Evolutionary conservation across 1,139 yeast genomes (phyloP).

Genomic region (Hanseniaspora sp.): DNA sequence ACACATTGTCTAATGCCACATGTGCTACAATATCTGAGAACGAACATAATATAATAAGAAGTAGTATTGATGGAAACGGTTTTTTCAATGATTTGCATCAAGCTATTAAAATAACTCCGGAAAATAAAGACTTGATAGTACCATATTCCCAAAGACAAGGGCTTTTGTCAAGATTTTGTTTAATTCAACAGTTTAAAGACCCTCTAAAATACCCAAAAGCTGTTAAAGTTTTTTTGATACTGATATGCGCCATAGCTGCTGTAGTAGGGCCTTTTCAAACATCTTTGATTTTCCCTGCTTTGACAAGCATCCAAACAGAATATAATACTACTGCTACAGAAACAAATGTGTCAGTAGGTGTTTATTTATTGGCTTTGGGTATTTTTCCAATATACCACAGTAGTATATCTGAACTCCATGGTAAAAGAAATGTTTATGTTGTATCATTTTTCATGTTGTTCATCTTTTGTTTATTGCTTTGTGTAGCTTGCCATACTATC

Average conservation of each 20-base stretch:
- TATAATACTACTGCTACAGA: slow-evolving; percentile 47
- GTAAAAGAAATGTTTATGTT: slow-evolving; percentile 64
- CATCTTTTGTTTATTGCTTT: slow-evolving; percentile 54
- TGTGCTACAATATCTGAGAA: background rate
- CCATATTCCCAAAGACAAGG: slow-evolving; percentile 44
- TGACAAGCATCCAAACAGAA: slow-evolving; percentile 45
- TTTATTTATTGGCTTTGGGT: slow-evolving; percentile 62
- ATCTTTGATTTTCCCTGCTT: slow-evolving; percentile 70
- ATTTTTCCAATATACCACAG: slow-evolving; percentile 88
- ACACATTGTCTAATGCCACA: background rate
- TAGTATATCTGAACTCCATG: slow-evolving; percentile 60
- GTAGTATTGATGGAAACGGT: background rate
- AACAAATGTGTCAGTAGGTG: slow-evolving; percentile 72
- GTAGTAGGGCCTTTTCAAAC: slow-evolving; percentile 90
- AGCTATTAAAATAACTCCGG: background rate
- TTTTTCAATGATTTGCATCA: background rate
- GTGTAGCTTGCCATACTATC: slow-evolving; percentile 55
- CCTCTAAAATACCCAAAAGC: slow-evolving; percentile 50
- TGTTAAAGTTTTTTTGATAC: slow-evolving; percentile 46
- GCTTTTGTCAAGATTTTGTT: slow-evolving; percentile 38
- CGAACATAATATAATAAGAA: background rate
- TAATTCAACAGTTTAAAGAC: slow-evolving; percentile 64
- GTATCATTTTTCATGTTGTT: slow-evolving; percentile 53
- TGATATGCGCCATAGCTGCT: slow-evolving; percentile 62
- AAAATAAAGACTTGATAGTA: slow-evolving; percentile 26